phyloP scores from a whole-genome alignment of 2,329 filamentous ascomycete species.

The Ceratocystis eucalypticola region DNA sequence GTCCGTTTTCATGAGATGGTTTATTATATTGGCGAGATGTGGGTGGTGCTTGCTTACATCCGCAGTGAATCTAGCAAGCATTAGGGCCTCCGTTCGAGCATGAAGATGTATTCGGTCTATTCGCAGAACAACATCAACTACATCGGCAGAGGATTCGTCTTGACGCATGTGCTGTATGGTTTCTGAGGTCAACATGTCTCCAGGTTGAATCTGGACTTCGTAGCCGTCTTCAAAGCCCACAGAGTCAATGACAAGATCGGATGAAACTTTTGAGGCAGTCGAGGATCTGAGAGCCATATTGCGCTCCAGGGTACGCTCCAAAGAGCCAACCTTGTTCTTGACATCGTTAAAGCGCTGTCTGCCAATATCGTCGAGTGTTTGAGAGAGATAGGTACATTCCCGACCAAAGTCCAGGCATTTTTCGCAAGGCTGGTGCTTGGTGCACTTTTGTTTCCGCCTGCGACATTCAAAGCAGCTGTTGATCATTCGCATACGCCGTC shows the following conservation, averaged over 20 bases:
- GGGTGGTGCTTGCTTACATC: constrained; percentile 37
- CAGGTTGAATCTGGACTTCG: constrained; percentile 46
- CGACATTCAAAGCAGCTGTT: constrained; percentile 58
- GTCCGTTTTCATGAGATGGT: not conserved
- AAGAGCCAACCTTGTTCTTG: constrained; percentile 62
- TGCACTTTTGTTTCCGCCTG: constrained; percentile 64
- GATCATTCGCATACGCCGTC: constrained; percentile 52
- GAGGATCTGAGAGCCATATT: constrained; percentile 40
- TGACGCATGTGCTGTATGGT: constrained; percentile 32
- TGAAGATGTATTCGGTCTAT: constrained; percentile 61
- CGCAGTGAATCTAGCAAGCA: constrained; percentile 55
- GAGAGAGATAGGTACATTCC: constrained; percentile 50
- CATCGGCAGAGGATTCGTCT: constrained; percentile 44
- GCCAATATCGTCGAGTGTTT: constrained; percentile 53
- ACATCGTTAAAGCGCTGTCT: constrained; percentile 60
- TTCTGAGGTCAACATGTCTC: constrained; percentile 42
- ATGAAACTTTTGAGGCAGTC: constrained; percentile 22
- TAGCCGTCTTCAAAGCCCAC: constrained; percentile 47
- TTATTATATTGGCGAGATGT: not conserved
- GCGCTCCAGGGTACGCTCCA: constrained; percentile 56
- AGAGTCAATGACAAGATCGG: constrained; percentile 32
- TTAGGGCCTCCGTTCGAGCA: constrained; percentile 59
- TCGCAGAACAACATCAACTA: constrained; percentile 58
- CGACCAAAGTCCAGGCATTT: constrained; percentile 46
- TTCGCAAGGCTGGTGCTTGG: constrained; percentile 57